Percentiles rank a stretch among this genome's conserved stretches.
phyloP scores from a whole-genome alignment of 2,329 filamentous ascomycete species.

The Plenodomus tracheiphilus region DNA sequence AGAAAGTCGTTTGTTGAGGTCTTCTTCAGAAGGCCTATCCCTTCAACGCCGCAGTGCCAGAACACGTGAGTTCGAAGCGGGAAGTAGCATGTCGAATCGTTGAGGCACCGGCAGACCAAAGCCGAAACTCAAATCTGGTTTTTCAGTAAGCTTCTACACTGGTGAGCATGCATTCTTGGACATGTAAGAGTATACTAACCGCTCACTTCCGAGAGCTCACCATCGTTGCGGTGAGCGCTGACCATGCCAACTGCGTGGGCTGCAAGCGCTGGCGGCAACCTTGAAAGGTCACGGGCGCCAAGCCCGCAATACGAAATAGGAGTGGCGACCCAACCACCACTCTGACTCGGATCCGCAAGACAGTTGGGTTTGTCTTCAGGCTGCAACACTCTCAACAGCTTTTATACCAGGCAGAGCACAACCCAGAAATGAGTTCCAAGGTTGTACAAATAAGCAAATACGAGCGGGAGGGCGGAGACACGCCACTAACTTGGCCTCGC shows the following conservation, averaged over 20 bases:
- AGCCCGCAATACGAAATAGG: neutral
- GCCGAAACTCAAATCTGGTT: neutral
- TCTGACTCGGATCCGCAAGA: neutral
- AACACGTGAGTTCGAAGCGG: too few relatives aligned
- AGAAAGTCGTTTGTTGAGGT: neutral
- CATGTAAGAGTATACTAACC: neutral
- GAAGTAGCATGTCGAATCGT: too few relatives aligned
- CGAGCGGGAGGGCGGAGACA: constrained; percentile 24
- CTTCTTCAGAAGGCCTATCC: neutral
- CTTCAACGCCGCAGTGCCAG: neutral
- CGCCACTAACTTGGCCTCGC: constrained; percentile 14
- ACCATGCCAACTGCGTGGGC: neutral
- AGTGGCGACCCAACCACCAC: neutral
- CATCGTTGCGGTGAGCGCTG: neutral
- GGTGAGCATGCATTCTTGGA: neutral
- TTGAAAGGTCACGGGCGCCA: neutral
- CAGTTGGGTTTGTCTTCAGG: neutral
- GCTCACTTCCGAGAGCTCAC: neutral
- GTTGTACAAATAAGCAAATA: constrained; percentile 28
- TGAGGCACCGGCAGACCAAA: neutral
- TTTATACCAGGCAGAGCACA: constrained; percentile 1
- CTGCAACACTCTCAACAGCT: constrained; percentile 2
- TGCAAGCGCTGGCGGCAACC: neutral
- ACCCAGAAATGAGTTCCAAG: constrained; percentile 1
- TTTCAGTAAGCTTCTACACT: neutral